Evolutionary conservation across 2,329 filamentous ascomycete genomes (phyloP).

Genomic region (Diaporthe vaccinii): DNA sequence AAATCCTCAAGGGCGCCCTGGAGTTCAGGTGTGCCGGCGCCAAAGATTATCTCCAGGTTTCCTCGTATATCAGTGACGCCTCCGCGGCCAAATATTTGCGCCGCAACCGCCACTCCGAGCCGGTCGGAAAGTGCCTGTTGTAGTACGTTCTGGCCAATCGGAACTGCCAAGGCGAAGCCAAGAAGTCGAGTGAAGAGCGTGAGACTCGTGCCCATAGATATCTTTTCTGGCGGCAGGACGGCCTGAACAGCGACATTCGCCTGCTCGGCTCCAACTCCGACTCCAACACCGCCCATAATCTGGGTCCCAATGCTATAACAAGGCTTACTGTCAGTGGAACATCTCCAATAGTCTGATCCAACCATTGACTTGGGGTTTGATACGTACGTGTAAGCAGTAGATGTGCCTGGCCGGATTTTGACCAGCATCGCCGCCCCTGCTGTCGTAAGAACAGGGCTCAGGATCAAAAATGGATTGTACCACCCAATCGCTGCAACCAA

Average conservation of each 20-base stretch:
- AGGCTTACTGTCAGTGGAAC: not conserved
- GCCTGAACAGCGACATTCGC: conserved; percentile 10
- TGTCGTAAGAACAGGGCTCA: not conserved
- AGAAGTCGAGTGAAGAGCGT: conserved; percentile 3
- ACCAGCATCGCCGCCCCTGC: conserved; percentile 1
- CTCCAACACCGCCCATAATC: conserved; percentile 1
- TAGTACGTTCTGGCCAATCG: conserved; percentile 4
- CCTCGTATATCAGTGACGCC: not conserved
- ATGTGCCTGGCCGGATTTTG: not conserved
- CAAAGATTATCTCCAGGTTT: not conserved
- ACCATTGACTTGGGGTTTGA: not conserved
- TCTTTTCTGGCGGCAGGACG: not conserved
- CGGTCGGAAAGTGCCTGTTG: conserved; percentile 2
- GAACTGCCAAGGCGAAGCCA: conserved; percentile 3
- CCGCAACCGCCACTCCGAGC: not conserved
- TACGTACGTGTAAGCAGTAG: conserved; percentile 6
- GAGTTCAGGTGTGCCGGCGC: not conserved
- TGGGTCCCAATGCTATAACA: not conserved
- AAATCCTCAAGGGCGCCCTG: conserved; percentile 8
- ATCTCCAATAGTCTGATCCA: not conserved
- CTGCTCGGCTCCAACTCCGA: conserved; percentile 6
- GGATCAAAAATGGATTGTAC: conserved; percentile 9
- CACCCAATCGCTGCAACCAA: conserved; percentile 2
- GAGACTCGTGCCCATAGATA: conserved; percentile 2
- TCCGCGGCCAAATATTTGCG: not conserved